Percentiles rank a stretch among this genome's conserved stretches.
Conservation (phyloP, 2,329 filamentous ascomycete species). For the Aspergillus niger region DNA sequence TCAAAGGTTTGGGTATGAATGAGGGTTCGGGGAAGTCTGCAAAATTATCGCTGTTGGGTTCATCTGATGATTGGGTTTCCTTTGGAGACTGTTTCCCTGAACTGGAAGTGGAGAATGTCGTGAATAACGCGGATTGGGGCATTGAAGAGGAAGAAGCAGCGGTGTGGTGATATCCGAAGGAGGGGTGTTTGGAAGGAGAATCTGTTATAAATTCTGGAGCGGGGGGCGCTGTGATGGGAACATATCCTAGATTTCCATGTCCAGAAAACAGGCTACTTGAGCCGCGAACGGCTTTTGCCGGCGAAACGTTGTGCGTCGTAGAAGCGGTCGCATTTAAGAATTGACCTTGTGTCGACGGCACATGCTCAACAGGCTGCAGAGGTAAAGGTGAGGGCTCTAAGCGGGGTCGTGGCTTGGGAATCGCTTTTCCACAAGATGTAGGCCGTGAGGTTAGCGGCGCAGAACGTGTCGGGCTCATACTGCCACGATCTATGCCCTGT, state of each 20-base stretch:
- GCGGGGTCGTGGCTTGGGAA: constrained; percentile 38
- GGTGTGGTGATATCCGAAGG: constrained; percentile 32
- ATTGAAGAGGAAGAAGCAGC: constrained; percentile 32
- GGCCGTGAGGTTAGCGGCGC: constrained; percentile 59
- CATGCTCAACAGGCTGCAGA: constrained; percentile 45
- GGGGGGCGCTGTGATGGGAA: constrained; percentile 59
- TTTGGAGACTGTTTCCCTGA: constrained; percentile 47
- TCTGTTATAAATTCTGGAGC: constrained; percentile 49
- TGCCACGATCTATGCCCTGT: constrained; percentile 16
- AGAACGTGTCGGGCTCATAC: constrained; percentile 44
- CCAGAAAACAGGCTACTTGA: constrained; percentile 58
- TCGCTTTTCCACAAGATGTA: constrained; percentile 42
- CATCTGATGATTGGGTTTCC: constrained; percentile 47
- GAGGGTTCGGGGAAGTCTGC: constrained; percentile 52
- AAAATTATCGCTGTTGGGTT: constrained; percentile 47
- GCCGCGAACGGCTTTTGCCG: constrained; percentile 63
- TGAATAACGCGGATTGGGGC: constrained; percentile 51
- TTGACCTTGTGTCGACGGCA: constrained; percentile 59
- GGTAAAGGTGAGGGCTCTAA: constrained; percentile 58
- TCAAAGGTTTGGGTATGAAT: constrained; percentile 49
- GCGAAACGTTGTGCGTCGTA: constrained; percentile 61
- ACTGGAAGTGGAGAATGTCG: constrained; percentile 50
- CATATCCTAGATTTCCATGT: constrained; percentile 61
- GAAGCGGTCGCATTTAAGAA: constrained; percentile 64
- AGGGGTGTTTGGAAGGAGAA: constrained; percentile 51